phyloP scores from a whole-genome alignment of 495 filamentous ascomycete genomes.

The Aspergillus ellipticus region DNA sequence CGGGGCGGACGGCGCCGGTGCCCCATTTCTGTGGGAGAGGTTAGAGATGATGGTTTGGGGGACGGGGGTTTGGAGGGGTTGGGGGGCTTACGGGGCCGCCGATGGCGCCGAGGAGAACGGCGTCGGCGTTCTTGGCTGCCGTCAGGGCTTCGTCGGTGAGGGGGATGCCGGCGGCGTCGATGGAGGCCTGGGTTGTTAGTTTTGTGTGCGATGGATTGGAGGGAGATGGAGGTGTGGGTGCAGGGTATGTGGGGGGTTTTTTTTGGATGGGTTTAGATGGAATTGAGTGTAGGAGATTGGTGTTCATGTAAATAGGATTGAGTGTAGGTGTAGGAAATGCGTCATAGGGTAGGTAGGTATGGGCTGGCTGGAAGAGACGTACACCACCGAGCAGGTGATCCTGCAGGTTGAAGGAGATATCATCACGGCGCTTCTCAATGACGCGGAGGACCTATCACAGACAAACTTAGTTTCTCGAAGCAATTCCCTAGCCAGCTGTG shows the following conservation, averaged over 20 bases:
- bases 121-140: constrained; percentile 87
- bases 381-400: constrained; percentile 92
- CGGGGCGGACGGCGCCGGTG: constrained; percentile 80
- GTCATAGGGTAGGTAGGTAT: too few relatives aligned
- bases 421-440: constrained; percentile 63
- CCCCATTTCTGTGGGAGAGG: constrained; percentile 81
- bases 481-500: background rate
- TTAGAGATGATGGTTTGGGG: constrained; percentile 1
- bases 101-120: constrained; percentile 90
- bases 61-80: background rate
- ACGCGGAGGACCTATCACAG: constrained; percentile 56
- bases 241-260: too few relatives aligned
- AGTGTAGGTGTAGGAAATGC: too few relatives aligned
- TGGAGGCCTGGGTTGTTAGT: constrained; percentile 58
- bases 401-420: constrained; percentile 81
- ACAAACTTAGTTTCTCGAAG: background rate
- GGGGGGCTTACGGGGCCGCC: constrained; percentile 70
- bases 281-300: too few relatives aligned
- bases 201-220: too few relatives aligned
- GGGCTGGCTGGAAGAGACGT: constrained; percentile 41
- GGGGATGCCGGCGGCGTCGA: constrained; percentile 73
- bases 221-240: background rate
- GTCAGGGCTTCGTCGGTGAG: constrained; percentile 80
- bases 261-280: too few relatives aligned
- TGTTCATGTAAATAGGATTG: too few relatives aligned